Conservation (phyloP, 2,329 filamentous ascomycete genomes). For the Cladophialophora carrionii region DNA sequence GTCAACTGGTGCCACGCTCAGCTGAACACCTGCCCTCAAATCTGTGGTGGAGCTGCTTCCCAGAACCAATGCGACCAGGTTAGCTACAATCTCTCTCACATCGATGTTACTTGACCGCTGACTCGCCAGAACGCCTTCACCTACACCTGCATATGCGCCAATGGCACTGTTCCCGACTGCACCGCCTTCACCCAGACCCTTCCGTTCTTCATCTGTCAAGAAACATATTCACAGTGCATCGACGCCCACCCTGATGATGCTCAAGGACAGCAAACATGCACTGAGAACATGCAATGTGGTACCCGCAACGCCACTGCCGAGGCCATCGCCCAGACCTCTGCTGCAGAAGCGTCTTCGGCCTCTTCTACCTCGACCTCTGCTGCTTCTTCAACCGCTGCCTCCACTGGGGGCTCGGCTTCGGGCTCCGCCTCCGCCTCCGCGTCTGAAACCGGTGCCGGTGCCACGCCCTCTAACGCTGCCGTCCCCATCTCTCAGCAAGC, state of each 20-base stretch:
- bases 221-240: conserved; percentile 56
- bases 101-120: neutral
- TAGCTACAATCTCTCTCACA: conserved; percentile 54
- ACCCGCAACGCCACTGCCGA: conserved; percentile 50
- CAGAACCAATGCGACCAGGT: conserved; percentile 62
- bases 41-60: conserved; percentile 58
- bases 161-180: conserved; percentile 60
- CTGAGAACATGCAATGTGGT: conserved; percentile 56
- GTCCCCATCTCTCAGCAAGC: conserved; percentile 53
- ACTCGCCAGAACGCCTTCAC: conserved; percentile 52
- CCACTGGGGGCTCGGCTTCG: conserved; percentile 41
- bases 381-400: conserved; percentile 41
- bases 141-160: conserved; percentile 62
- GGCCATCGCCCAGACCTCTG: conserved; percentile 40
- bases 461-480: conserved; percentile 49
- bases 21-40: conserved; percentile 61
- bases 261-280: conserved; percentile 55
- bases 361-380: conserved; percentile 44
- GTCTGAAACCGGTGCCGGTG: conserved; percentile 40
- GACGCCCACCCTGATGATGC: conserved; percentile 51
- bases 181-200: conserved; percentile 61
- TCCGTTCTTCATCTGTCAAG: conserved; percentile 63
- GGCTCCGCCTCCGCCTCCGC: conserved; percentile 40
- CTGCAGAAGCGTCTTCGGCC: conserved; percentile 40
- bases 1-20: conserved; percentile 63